Conservation (phyloP, 2,329 filamentous ascomycete species). For the Beauveria rudraprayagi region DNA sequence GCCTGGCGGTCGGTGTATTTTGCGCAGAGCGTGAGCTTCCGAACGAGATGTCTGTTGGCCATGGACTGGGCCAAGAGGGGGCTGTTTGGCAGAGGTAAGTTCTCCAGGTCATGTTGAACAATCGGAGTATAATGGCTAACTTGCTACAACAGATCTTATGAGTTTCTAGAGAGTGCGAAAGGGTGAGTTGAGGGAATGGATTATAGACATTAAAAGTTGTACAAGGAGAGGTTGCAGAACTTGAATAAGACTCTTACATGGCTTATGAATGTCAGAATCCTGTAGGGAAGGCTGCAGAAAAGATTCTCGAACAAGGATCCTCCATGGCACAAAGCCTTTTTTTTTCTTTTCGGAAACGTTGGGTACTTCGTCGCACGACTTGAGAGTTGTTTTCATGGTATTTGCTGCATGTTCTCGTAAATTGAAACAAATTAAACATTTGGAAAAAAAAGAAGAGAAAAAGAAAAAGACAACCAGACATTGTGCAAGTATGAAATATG, state of each 20-base stretch:
- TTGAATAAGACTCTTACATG: too few species aligned
- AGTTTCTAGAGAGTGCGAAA: slow-evolving; percentile 19
- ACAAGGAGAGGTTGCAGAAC: too few species aligned
- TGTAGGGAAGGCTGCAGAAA: neutral
- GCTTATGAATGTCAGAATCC: too few species aligned
- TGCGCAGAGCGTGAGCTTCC: slow-evolving; percentile 88
- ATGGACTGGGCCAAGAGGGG: slow-evolving; percentile 99
- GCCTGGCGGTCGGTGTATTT: slow-evolving; percentile 96
- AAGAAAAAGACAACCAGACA: neutral
- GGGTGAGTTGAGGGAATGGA: neutral
- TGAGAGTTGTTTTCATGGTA: neutral
- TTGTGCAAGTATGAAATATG: neutral
- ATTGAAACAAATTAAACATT: slow-evolving; percentile 2
- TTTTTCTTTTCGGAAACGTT: neutral
- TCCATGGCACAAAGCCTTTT: neutral
- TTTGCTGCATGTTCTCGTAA: neutral
- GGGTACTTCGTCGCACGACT: neutral
- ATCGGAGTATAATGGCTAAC: neutral
- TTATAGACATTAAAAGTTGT: too few species aligned
- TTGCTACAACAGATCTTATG: slow-evolving; percentile 25
- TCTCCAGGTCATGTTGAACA: neutral
- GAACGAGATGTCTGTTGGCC: slow-evolving; percentile 79
- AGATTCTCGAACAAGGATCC: neutral
- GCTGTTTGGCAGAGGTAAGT: slow-evolving; percentile 85
- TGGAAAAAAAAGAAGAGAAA: neutral